Evolutionary conservation across 2,329 filamentous ascomycete genomes (phyloP).

Genomic region (Fusarium buxicola): DNA sequence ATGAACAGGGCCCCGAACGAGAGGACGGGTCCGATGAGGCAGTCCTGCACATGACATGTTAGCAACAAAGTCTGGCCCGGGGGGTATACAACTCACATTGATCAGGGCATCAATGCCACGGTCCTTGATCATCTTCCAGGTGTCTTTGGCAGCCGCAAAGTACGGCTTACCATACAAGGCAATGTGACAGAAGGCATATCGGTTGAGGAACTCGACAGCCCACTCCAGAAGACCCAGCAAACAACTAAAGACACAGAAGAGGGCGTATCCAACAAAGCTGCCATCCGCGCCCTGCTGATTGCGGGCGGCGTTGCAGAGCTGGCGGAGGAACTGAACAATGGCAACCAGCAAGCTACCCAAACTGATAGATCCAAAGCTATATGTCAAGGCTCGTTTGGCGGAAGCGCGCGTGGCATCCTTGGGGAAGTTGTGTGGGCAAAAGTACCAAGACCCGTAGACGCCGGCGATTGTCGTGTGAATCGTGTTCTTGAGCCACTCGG

Average conservation of each 20-base stretch:
- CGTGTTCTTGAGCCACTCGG: slow-evolving; percentile 93
- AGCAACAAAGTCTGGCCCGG: slow-evolving; percentile 9
- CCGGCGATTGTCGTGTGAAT: slow-evolving; percentile 90
- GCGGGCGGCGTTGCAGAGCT: slow-evolving; percentile 82
- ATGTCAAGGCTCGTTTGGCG: slow-evolving; percentile 83
- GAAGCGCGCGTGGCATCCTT: slow-evolving; percentile 85
- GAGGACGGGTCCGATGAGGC: slow-evolving; percentile 79
- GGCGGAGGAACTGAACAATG: slow-evolving; percentile 85
- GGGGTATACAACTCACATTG: slow-evolving; percentile 61
- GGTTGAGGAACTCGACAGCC: slow-evolving; percentile 89
- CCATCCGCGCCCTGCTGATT: slow-evolving; percentile 73
- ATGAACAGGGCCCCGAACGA: slow-evolving; percentile 86
- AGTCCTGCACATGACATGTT: slow-evolving; percentile 65
- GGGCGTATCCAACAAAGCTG: slow-evolving; percentile 70
- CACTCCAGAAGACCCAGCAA: slow-evolving; percentile 83
- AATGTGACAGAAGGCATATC: slow-evolving; percentile 93
- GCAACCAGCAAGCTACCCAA: slow-evolving; percentile 88
- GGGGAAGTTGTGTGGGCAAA: slow-evolving; percentile 77
- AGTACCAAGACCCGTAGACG: slow-evolving; percentile 95
- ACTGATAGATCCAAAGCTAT: slow-evolving; percentile 92
- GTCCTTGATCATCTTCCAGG: slow-evolving; percentile 91
- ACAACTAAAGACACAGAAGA: slow-evolving; percentile 82
- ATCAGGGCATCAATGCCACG: slow-evolving; percentile 90
- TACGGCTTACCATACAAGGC: slow-evolving; percentile 93
- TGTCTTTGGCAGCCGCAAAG: slow-evolving; percentile 86